Conservation (phyloP, 192 early-diverging fungal genomes). For the Coemansia sp. region DNA sequence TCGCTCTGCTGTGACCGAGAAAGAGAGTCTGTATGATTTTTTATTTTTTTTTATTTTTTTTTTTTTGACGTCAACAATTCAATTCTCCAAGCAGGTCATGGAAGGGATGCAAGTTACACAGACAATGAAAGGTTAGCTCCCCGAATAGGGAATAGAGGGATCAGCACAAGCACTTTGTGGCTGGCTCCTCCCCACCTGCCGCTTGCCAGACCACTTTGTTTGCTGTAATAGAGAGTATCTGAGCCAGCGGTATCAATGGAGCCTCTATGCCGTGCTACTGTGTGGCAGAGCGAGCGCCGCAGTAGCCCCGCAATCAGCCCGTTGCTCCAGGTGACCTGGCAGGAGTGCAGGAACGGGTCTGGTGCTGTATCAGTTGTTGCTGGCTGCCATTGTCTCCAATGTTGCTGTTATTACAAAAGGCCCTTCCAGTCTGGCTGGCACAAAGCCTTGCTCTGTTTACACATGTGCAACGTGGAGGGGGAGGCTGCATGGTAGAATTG, state of each 20-base stretch:
- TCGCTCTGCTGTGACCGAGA: not conserved
- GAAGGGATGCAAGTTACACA: not conserved
- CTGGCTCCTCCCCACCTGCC: not conserved
- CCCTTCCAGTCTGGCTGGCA: not conserved
- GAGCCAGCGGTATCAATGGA: not conserved
- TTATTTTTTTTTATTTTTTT: too few species aligned
- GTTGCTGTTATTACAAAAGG: not conserved
- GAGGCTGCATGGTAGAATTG: not conserved
- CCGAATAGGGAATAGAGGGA: not conserved
- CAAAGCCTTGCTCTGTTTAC: constrained; percentile 1
- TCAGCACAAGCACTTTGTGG: not conserved
- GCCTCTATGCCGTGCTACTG: constrained; percentile 1
- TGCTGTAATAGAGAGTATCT: not conserved
- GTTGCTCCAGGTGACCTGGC: constrained; percentile 7
- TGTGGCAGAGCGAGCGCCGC: not conserved
- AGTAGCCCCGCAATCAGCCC: constrained; percentile 6
- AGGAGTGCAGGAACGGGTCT: not conserved
- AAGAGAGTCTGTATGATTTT: not conserved
- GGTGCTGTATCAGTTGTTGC: not conserved
- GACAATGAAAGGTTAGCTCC: not conserved
- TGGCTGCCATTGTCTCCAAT: constrained; percentile 1
- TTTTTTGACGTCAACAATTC: too few species aligned
- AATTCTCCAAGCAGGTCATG: too few species aligned
- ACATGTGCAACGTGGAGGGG: not conserved
- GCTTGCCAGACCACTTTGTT: constrained; percentile 1